Conservation (phyloP, 805 yeast species). For the Danielia reshetovae region DNA sequence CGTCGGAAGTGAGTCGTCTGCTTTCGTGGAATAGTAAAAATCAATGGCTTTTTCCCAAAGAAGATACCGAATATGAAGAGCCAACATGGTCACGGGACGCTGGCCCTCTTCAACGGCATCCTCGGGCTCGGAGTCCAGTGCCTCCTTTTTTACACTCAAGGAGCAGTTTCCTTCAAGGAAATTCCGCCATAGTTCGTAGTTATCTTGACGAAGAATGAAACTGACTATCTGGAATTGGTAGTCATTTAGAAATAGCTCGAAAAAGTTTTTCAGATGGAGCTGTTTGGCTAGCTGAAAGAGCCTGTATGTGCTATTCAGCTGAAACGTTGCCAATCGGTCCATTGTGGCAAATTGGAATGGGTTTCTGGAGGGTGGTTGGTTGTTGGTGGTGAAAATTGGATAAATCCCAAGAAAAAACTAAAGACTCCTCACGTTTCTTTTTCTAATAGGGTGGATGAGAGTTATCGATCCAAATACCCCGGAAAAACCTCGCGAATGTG, state of each 20-base stretch:
- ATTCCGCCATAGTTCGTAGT: conserved; percentile 40
- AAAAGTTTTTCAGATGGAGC: conserved; percentile 28
- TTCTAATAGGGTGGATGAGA: too few relatives aligned
- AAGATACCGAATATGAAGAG: conserved; percentile 62
- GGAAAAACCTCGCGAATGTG: too few relatives aligned
- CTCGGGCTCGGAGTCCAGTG: conserved; percentile 8
- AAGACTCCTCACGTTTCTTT: too few relatives aligned
- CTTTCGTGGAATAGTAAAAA: conserved; percentile 28
- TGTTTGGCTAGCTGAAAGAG: conserved; percentile 34
- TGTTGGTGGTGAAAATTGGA: too few relatives aligned
- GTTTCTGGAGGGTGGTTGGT: too few relatives aligned
- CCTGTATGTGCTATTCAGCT: conserved; percentile 26
- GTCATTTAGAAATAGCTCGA: conserved; percentile 40
- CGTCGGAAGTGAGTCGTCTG: conserved; percentile 4
- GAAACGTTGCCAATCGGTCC: conserved; percentile 38
- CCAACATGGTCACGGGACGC: conserved; percentile 35
- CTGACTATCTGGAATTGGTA: conserved; percentile 52
- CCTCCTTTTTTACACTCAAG: conserved; percentile 18
- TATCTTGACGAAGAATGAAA: conserved; percentile 36
- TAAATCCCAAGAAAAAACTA: too few relatives aligned
- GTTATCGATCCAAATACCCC: too few relatives aligned
- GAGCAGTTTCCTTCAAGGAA: conserved; percentile 41
- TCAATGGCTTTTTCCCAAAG: conserved; percentile 71
- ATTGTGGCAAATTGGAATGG: conserved; percentile 18
- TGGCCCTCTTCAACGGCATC: conserved; percentile 40